These are phyloP conservation scores for Populus alba DNA, from an alignment of 345 rosid genomes.

Conservation along the genomic window DNA sequence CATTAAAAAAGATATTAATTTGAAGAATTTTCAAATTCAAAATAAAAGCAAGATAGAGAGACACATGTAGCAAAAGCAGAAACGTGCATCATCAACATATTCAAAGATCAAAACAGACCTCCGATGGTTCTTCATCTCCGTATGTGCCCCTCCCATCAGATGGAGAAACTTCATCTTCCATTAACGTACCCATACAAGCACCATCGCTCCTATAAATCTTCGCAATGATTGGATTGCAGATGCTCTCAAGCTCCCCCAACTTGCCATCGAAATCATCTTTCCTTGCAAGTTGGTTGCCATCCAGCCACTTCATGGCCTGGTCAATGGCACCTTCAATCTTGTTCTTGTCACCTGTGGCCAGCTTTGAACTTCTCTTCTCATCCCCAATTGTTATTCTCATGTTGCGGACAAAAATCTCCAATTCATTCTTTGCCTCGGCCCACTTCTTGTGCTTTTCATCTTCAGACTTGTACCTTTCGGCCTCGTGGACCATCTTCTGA, in stretches of 20 bases:
- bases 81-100: too few relatives aligned
- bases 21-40: too few relatives aligned
- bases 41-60: too few relatives aligned
- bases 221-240: too few relatives aligned
- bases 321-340: constrained; percentile 13
- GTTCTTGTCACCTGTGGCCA: background rate
- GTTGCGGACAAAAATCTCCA: constrained; percentile 10
- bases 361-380: constrained; percentile 23
- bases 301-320: constrained; percentile 23
- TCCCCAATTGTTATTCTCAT: constrained; percentile 10
- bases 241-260: constrained; percentile 21
- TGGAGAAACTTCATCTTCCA: too few relatives aligned
- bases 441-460: constrained; percentile 14
- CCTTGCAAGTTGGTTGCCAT: constrained; percentile 21
- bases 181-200: too few relatives aligned
- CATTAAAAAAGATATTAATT: too few relatives aligned
- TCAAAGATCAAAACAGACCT: too few relatives aligned
- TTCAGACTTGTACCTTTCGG: constrained; percentile 18
- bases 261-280: constrained; percentile 25
- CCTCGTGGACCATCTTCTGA: constrained; percentile 14
- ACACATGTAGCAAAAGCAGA: too few relatives aligned
- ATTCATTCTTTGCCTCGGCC: background rate
- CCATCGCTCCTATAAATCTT: too few relatives aligned
- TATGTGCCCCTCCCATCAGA: too few relatives aligned
- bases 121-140: too few relatives aligned